Conservation (phyloP, 2,329 filamentous ascomycete species). For the Nemania sp. region DNA sequence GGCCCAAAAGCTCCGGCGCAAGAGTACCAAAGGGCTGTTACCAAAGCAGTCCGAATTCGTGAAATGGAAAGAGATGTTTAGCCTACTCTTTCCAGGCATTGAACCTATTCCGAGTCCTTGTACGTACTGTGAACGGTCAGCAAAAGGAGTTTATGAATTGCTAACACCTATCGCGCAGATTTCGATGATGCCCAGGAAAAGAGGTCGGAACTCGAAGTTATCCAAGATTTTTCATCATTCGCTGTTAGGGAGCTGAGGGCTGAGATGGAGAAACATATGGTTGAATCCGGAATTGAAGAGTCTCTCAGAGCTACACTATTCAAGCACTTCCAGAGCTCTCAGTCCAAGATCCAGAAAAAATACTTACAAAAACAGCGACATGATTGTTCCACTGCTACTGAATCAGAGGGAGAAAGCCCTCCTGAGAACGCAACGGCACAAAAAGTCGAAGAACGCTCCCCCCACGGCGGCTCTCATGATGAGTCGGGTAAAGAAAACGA, state of each 20-base stretch:
- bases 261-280: background rate
- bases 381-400: no score
- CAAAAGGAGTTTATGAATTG: background rate
- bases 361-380: background rate
- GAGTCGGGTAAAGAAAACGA: conserved; percentile 1
- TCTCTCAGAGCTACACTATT: background rate
- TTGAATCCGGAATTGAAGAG: background rate
- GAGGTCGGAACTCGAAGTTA: background rate
- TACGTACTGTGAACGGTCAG: background rate
- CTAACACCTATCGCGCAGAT: background rate
- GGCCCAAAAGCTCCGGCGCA: background rate
- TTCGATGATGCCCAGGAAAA: background rate
- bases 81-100: background rate
- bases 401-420: background rate
- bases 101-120: background rate
- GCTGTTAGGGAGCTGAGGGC: background rate
- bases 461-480: background rate
- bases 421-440: background rate
- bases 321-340: background rate
- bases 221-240: conserved; percentile 6
- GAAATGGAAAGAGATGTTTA: conserved; percentile 4
- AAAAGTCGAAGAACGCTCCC: background rate
- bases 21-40: background rate
- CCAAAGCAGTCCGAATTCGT: background rate
- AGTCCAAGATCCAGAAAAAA: background rate